Evolutionary conservation across 106 monocot species (phyloP).

Genomic region (Narthecium ossifragum): DNA sequence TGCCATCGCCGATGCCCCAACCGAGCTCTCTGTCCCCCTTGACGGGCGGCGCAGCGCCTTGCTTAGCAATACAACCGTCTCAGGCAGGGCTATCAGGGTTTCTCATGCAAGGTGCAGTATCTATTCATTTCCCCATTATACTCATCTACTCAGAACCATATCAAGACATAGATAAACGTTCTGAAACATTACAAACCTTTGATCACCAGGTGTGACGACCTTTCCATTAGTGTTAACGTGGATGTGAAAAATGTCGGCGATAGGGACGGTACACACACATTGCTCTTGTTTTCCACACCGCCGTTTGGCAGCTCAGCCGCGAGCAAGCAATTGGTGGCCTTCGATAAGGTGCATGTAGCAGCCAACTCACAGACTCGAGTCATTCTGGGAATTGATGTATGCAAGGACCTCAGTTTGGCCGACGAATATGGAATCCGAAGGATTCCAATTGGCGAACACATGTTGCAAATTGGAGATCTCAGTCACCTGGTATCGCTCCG

Average conservation of each 20-base stretch:
- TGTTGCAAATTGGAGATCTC: background rate
- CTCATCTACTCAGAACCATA: too few relatives aligned
- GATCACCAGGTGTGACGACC: background rate
- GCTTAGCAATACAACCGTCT: background rate
- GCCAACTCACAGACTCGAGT: conserved; percentile 7
- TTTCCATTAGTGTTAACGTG: conserved; percentile 1
- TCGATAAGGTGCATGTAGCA: conserved; percentile 20
- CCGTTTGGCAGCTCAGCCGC: conserved; percentile 1
- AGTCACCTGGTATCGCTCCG: background rate
- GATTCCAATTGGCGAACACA: background rate
- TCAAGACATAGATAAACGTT: too few relatives aligned
- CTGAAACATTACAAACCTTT: too few relatives aligned
- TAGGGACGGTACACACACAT: conserved; percentile 17
- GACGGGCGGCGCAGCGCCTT: background rate
- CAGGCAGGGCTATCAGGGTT: conserved; percentile 3
- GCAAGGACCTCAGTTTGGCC: conserved; percentile 26
- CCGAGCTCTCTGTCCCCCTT: conserved; percentile 11
- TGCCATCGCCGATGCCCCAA: conserved; percentile 39
- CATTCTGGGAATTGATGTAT: conserved; percentile 16
- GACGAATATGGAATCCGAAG: conserved; percentile 34
- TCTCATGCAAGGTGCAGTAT: background rate
- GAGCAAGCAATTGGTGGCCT: conserved; percentile 29
- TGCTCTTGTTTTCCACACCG: conserved; percentile 17
- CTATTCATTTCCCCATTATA: conserved; percentile 1
- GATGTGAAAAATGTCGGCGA: conserved; percentile 11